Percentiles rank a stretch among this genome's conserved stretches.
These are phyloP conservation scores for Amanita molliuscula DNA, from an alignment of 768 basidiomycete species.

Conservation along the genomic window DNA sequence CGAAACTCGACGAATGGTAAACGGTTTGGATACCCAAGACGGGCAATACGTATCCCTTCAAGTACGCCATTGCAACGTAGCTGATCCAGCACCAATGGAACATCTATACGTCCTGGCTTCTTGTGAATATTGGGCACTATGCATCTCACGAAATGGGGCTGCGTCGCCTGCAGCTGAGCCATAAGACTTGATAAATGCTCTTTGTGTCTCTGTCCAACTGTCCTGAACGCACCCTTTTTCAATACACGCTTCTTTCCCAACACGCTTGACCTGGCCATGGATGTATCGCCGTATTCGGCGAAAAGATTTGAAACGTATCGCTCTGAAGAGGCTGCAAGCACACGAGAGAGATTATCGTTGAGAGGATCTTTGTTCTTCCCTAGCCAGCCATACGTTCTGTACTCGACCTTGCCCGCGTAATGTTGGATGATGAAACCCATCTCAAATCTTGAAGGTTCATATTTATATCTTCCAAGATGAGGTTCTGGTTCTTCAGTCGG, in stretches of 20 bases:
- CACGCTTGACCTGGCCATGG: constrained; percentile 27
- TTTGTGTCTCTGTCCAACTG: constrained; percentile 90
- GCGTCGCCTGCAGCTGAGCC: constrained; percentile 84
- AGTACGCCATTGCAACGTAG: constrained; percentile 97
- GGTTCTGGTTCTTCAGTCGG: constrained; percentile 37
- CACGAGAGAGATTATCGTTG: constrained; percentile 89
- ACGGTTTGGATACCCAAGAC: constrained; percentile 94
- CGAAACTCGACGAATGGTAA: constrained; percentile 97
- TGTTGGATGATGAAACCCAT: constrained; percentile 94
- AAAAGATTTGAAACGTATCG: constrained; percentile 78
- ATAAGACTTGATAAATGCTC: constrained; percentile 91
- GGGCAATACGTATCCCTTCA: constrained; percentile 96
- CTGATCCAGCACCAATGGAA: constrained; percentile 92
- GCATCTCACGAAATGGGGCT: constrained; percentile 96
- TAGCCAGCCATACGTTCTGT: constrained; percentile 91
- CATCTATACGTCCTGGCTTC: constrained; percentile 85
- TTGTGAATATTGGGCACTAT: constrained; percentile 93
- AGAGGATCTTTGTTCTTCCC: constrained; percentile 99
- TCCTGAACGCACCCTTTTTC: constrained; percentile 96
- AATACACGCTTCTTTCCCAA: constrained; percentile 62
- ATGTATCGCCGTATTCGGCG: constrained; percentile 59
- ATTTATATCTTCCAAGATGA: constrained; percentile 77
- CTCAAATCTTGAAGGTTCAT: constrained; percentile 78
- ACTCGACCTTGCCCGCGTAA: constrained; percentile 95
- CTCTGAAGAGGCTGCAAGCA: constrained; percentile 76